phyloP scores from a whole-genome alignment of 306 rosid species.

The Trifolium dubium region DNA sequence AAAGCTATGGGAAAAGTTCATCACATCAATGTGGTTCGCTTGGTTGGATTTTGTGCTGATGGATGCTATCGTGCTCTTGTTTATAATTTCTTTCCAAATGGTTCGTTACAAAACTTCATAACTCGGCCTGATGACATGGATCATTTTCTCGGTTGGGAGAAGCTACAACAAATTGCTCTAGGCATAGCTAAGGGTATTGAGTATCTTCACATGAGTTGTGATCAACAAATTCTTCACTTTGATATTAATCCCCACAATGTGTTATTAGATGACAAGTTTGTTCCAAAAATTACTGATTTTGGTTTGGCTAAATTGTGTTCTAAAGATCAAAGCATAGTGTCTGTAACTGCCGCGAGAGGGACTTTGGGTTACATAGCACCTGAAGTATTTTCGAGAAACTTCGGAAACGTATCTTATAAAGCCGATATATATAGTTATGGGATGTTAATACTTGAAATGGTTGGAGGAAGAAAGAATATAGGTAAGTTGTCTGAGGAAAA shows the following conservation, averaged over 20 bases:
- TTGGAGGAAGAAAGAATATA: slow-evolving; percentile 21
- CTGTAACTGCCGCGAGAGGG: not conserved
- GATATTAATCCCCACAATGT: slow-evolving; percentile 3
- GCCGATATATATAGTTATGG: slow-evolving; percentile 18
- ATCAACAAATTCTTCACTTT: slow-evolving; percentile 12
- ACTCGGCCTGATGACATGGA: not conserved
- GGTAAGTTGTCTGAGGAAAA: not conserved
- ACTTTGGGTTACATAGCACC: slow-evolving; percentile 19
- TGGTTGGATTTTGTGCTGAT: slow-evolving; percentile 47
- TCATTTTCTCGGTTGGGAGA: slow-evolving; percentile 1
- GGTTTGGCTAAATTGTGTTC: slow-evolving; percentile 15
- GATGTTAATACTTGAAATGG: not conserved
- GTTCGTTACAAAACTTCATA: not conserved
- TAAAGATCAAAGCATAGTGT: not conserved
- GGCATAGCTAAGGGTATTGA: slow-evolving; percentile 21
- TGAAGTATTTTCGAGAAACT: slow-evolving; percentile 9
- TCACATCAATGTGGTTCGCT: slow-evolving; percentile 48
- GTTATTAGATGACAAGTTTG: not conserved
- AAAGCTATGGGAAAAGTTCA: slow-evolving; percentile 45
- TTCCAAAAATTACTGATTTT: slow-evolving; percentile 7
- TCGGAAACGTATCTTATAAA: slow-evolving; percentile 5
- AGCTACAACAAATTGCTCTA: not conserved
- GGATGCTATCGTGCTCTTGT: slow-evolving; percentile 40
- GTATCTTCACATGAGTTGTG: slow-evolving; percentile 24
- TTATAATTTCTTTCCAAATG: slow-evolving; percentile 31